Evolutionary conservation across 129 eudicot genomes (phyloP).

Genomic region (Flaveria robusta): DNA sequence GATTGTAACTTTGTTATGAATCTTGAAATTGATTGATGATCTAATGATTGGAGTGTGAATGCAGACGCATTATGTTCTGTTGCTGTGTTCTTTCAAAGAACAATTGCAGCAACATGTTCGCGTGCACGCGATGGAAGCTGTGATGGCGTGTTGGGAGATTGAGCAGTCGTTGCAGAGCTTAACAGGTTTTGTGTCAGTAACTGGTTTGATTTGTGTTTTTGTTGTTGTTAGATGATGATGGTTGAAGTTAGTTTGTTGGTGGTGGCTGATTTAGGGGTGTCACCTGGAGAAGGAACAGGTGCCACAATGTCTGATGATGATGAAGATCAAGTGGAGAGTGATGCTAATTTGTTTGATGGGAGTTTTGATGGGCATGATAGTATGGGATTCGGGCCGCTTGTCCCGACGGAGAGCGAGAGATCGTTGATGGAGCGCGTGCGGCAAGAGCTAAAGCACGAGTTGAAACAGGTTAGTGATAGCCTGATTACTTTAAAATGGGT

Average conservation of each 20-base stretch:
- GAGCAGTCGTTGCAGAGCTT: slow-evolving; percentile 86
- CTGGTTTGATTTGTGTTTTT: neutral
- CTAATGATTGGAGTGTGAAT: neutral
- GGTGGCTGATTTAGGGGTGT: slow-evolving; percentile 52
- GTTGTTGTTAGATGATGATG: neutral
- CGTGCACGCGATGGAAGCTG: slow-evolving; percentile 96
- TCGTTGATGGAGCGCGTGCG: slow-evolving; percentile 90
- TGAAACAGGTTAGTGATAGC: slow-evolving; percentile 56
- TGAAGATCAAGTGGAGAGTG: slow-evolving; percentile 75
- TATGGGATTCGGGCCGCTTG: slow-evolving; percentile 87
- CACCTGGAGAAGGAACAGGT: slow-evolving; percentile 94
- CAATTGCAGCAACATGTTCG: slow-evolving; percentile 91
- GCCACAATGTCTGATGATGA: slow-evolving; percentile 97
- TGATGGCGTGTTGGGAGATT: slow-evolving; percentile 96
- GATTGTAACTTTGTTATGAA: neutral
- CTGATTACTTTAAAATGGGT: neutral
- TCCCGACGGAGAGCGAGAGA: slow-evolving; percentile 83
- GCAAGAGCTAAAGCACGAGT: slow-evolving; percentile 79
- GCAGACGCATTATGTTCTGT: slow-evolving; percentile 85
- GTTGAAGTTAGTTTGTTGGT: neutral
- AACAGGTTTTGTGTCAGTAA: slow-evolving; percentile 49
- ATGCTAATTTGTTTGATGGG: slow-evolving; percentile 76
- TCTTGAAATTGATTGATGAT: neutral
- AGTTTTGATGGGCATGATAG: slow-evolving; percentile 70
- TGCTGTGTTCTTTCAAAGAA: slow-evolving; percentile 88